A percentile compares a stretch with the other conserved stretches of the same genome.
Conservation (phyloP, 495 filamentous ascomycete genomes). For the Chaetomium tenue region DNA sequence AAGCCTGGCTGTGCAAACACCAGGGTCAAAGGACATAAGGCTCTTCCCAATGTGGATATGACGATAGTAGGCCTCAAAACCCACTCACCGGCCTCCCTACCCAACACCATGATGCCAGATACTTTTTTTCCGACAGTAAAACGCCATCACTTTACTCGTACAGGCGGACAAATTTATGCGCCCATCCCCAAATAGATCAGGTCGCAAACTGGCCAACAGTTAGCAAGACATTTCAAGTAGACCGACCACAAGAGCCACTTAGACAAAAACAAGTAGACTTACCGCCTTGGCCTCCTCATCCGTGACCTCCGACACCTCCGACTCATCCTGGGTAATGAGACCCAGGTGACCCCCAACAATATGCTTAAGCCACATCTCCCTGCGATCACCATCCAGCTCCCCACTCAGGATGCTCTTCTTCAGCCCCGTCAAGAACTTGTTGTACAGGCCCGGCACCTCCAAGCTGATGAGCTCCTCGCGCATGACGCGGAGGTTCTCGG, state of each 20-base stretch:
- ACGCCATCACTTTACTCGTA: slow-evolving; percentile 4
- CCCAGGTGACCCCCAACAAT: slow-evolving; percentile 66
- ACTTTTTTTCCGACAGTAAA: background rate
- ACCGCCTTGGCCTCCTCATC: slow-evolving; percentile 68
- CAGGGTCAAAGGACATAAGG: background rate
- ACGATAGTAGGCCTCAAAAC: background rate
- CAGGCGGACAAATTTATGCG: background rate
- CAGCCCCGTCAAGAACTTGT: slow-evolving; percentile 66
- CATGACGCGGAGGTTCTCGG: slow-evolving; percentile 75
- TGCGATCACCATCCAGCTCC: slow-evolving; percentile 75
- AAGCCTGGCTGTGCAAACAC: background rate
- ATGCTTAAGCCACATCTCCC: slow-evolving; percentile 74
- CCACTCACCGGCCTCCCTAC: background rate
- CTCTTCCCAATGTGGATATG: background rate
- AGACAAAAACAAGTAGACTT: slow-evolving; percentile 16
- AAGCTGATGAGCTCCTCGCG: slow-evolving; percentile 71
- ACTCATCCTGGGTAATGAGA: slow-evolving; percentile 63
- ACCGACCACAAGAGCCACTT: background rate
- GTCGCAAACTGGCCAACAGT: slow-evolving; percentile 10
- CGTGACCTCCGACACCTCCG: slow-evolving; percentile 60
- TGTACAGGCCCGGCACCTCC: slow-evolving; percentile 76
- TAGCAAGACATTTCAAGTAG: background rate
- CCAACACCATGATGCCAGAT: background rate
- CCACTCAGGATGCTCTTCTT: slow-evolving; percentile 70
- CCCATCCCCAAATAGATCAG: background rate